A percentile compares a stretch with the other conserved stretches of the same genome.
These are phyloP conservation scores for Rhodocollybia butyracea DNA, from an alignment of 768 basidiomycete species.

Conservation along the genomic window DNA sequence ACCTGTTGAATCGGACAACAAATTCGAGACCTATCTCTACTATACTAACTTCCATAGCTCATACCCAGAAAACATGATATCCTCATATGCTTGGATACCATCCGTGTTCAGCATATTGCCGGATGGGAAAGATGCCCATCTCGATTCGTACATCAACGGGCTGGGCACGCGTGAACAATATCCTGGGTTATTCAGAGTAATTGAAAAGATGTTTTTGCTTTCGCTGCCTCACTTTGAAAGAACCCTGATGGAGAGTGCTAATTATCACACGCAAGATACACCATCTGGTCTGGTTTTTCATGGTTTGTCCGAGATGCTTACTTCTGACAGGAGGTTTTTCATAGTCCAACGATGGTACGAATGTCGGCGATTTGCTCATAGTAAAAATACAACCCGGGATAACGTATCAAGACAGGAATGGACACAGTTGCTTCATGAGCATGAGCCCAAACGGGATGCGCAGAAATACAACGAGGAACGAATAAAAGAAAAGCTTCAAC, in stretches of 20 bases:
- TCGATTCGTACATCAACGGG: slow-evolving; percentile 17
- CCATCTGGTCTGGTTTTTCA: neutral
- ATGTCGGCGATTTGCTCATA: neutral
- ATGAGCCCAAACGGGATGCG: neutral
- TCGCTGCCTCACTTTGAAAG: slow-evolving; percentile 12
- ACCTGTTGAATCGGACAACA: neutral
- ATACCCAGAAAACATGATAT: neutral
- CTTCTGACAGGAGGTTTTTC: neutral
- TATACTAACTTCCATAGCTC: neutral
- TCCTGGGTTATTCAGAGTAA: slow-evolving; percentile 10
- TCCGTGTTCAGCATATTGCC: slow-evolving; percentile 12
- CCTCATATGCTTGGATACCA: slow-evolving; percentile 14
- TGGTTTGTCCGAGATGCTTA: no score
- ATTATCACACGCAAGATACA: no score
- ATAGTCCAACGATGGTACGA: slow-evolving; percentile 1
- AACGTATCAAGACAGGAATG: neutral
- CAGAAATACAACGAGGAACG: neutral
- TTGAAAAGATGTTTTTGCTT: slow-evolving; percentile 15
- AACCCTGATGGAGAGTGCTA: neutral
- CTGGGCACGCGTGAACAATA: slow-evolving; percentile 13
- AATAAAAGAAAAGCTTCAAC: neutral
- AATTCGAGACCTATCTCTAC: no score
- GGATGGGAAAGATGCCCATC: slow-evolving; percentile 11
- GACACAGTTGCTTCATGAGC: neutral
- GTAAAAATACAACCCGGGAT: neutral